phyloP scores from a whole-genome alignment of 495 filamentous ascomycete genomes.

The Penicillium crystallinum region DNA sequence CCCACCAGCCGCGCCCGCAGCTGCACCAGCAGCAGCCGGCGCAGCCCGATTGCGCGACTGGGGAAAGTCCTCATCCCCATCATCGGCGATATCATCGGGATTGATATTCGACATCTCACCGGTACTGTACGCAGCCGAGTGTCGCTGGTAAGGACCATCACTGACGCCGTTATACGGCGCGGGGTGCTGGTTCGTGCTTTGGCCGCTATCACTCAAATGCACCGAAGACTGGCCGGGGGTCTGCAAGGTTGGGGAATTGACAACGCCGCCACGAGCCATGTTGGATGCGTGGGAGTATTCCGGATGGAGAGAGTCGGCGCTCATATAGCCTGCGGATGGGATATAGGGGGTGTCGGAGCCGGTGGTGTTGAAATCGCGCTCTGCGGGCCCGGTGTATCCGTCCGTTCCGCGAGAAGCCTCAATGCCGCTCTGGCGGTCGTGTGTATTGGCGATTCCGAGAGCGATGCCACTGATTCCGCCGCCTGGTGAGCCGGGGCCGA shows the following conservation, averaged over 20 bases:
- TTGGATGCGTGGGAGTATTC: constrained; percentile 38
- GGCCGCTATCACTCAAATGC: constrained; percentile 19
- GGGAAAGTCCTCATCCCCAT: constrained; percentile 74
- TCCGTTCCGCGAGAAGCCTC: constrained; percentile 55
- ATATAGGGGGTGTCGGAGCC: constrained; percentile 44
- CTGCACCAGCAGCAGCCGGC: constrained; percentile 46
- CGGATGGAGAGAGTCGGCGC: constrained; percentile 25
- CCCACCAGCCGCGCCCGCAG: constrained; percentile 51
- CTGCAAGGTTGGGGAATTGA: constrained; percentile 33
- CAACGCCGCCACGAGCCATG: constrained; percentile 30
- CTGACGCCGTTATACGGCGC: constrained; percentile 32
- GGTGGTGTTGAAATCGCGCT: constrained; percentile 40
- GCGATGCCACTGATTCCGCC: constrained; percentile 77
- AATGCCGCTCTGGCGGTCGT: constrained; percentile 66
- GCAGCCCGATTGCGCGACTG: constrained; percentile 29
- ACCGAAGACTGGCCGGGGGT: constrained; percentile 31
- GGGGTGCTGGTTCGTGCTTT: constrained; percentile 26
- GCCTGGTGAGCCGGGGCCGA: constrained; percentile 63
- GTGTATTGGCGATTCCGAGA: constrained; percentile 64
- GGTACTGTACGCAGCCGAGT: constrained; percentile 53
- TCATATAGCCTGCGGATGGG: constrained; percentile 24
- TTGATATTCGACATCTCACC: constrained; percentile 55
- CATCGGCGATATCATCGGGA: constrained; percentile 75
- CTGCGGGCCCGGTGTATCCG: constrained; percentile 36
- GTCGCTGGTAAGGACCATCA: constrained; percentile 55